phyloP scores from a whole-genome alignment of 1,284 basidiomycete species.

The Cryptococcus floricola region DNA sequence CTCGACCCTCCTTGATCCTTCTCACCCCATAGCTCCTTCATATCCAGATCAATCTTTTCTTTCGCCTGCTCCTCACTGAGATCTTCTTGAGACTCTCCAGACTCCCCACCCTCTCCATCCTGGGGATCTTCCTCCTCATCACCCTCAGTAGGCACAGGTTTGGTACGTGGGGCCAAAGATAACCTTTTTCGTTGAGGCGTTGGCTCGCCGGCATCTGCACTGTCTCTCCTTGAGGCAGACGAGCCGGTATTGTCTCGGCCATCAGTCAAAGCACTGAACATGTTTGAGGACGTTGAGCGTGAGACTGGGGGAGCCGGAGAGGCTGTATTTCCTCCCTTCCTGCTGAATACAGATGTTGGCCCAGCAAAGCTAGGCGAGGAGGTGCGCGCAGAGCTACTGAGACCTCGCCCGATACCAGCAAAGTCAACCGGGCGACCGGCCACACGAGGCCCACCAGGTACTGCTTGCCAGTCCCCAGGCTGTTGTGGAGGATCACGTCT shows the following conservation, averaged over 20 bases:
- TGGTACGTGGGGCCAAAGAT: conserved; percentile 61
- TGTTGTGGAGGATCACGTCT: conserved; percentile 58
- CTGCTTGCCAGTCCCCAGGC: conserved; percentile 79
- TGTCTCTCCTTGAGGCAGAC: conserved; percentile 33
- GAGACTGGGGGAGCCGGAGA: conserved; percentile 64
- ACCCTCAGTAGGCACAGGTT: conserved; percentile 51
- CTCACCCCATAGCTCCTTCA: conserved; percentile 53
- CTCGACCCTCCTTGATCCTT: conserved; percentile 47
- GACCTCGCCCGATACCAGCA: conserved; percentile 66
- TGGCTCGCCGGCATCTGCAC: conserved; percentile 47
- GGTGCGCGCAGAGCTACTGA: conserved; percentile 71
- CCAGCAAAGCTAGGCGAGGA: conserved; percentile 64
- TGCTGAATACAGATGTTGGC: conserved; percentile 71
- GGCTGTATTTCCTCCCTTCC: conserved; percentile 51
- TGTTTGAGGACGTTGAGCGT: conserved; percentile 75
- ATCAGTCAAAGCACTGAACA: conserved; percentile 75
- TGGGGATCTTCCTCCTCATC: conserved; percentile 39
- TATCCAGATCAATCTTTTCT: conserved; percentile 64
- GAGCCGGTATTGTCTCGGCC: conserved; percentile 52
- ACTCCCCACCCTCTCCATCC: conserved; percentile 54
- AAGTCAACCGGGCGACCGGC: conserved; percentile 59
- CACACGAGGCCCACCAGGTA: conserved; percentile 57
- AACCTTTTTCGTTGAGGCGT: conserved; percentile 68
- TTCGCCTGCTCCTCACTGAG: conserved; percentile 69
- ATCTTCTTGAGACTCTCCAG: conserved; percentile 55